A percentile compares a stretch with the other conserved stretches of the same genome.
Evolutionary conservation across 139 green algal species (phyloP).

Genomic region (Chlamydomonas sphaeroides): DNA sequence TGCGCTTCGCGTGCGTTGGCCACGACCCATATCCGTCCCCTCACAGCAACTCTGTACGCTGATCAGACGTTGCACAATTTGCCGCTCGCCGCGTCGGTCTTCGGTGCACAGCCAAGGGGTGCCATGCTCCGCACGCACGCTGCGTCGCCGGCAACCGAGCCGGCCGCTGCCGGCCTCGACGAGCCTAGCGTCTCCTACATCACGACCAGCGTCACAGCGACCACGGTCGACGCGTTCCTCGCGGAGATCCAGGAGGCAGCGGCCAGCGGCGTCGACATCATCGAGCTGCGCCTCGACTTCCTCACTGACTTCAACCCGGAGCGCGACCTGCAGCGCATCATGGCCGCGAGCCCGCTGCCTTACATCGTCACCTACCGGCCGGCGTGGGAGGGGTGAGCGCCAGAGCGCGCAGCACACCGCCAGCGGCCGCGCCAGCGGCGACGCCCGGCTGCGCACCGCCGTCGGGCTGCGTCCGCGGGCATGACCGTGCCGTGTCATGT

Average conservation of each 20-base stretch:
- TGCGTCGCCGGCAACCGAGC: too few species aligned
- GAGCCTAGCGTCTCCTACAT: constrained; percentile 51
- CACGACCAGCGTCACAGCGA: constrained; percentile 79
- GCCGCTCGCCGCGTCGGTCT: too few species aligned
- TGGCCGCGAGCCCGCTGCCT: constrained; percentile 70
- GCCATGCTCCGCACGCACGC: too few species aligned
- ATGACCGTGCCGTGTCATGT: too few species aligned
- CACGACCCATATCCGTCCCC: not conserved
- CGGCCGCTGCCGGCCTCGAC: not conserved
- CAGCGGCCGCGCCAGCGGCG: too few species aligned
- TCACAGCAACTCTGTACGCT: not conserved
- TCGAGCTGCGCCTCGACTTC: constrained; percentile 93
- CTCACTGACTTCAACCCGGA: constrained; percentile 71
- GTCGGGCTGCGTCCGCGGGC: too few species aligned
- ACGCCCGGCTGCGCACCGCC: too few species aligned
- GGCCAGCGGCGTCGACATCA: constrained; percentile 75
- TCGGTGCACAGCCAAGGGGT: too few species aligned
- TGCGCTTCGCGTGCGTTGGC: too few species aligned
- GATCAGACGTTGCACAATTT: not conserved
- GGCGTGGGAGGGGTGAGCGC: constrained; percentile 91
- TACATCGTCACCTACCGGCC: constrained; percentile 90
- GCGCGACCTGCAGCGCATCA: constrained; percentile 71
- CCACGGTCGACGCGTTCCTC: constrained; percentile 69
- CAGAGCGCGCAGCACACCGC: not conserved
- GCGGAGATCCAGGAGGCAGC: constrained; percentile 74